These are phyloP conservation scores for Fusarium anguioides DNA, from an alignment of 2,329 filamentous ascomycete genomes.

Conservation along the genomic window DNA sequence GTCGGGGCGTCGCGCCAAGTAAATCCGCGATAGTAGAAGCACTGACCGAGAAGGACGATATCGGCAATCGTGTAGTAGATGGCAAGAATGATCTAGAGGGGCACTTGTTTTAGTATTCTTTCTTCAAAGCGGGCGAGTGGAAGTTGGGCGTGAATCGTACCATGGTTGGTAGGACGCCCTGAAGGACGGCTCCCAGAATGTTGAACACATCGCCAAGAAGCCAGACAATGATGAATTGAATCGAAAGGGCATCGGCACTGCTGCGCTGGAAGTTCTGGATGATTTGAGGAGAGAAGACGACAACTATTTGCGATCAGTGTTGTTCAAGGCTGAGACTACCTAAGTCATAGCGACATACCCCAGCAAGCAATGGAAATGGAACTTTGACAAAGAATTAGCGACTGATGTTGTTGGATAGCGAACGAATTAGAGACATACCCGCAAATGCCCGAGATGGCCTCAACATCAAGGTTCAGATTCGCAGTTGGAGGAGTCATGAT, in stretches of 20 bases:
- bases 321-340: constrained; percentile 1
- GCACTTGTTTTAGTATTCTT: constrained; percentile 22
- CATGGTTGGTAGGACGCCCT: constrained; percentile 95
- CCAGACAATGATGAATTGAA: constrained; percentile 95
- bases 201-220: constrained; percentile 96
- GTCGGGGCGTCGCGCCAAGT: constrained; percentile 68
- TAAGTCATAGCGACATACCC: constrained; percentile 54
- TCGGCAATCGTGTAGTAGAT: constrained; percentile 95
- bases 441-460: constrained; percentile 91
- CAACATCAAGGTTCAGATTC: constrained; percentile 80
- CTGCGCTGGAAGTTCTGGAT: constrained; percentile 90
- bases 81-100: constrained; percentile 79
- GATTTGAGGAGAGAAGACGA: constrained; percentile 97
- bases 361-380: constrained; percentile 97
- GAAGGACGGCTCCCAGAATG: constrained; percentile 89
- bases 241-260: constrained; percentile 87
- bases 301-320: constrained; percentile 62
- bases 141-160: constrained; percentile 51
- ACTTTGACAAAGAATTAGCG: constrained; percentile 55
- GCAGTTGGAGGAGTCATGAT: constrained; percentile 66
- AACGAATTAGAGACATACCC: constrained; percentile 67
- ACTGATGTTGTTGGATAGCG: neutral
- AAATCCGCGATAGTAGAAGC: constrained; percentile 95
- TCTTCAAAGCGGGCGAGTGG: neutral
- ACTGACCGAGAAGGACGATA: constrained; percentile 86